These are phyloP conservation scores for Exserohilum rostratum DNA, from an alignment of 2,329 filamentous ascomycete species.

Conservation along the genomic window DNA sequence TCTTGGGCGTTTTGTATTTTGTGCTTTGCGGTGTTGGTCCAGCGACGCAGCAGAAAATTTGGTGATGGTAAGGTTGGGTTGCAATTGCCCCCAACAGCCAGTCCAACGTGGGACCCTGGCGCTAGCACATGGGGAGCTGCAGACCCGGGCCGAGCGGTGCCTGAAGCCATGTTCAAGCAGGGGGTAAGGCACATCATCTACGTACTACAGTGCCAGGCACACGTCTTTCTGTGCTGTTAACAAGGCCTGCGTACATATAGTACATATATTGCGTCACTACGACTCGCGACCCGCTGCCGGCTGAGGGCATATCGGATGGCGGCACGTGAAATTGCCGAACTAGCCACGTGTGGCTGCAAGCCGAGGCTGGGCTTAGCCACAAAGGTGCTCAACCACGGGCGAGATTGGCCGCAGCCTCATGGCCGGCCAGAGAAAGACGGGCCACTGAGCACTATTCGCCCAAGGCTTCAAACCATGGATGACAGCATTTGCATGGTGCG, in stretches of 20 bases:
- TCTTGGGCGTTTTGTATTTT: constrained; percentile 29
- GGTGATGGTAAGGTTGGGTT: constrained; percentile 30
- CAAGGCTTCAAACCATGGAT: background rate
- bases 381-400: constrained; percentile 1
- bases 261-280: background rate
- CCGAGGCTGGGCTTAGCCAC: constrained; percentile 11
- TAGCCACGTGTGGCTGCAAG: constrained; percentile 14
- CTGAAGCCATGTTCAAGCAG: background rate
- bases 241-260: background rate
- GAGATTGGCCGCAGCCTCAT: background rate
- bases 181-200: background rate
- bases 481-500: background rate
- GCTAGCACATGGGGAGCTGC: constrained; percentile 17
- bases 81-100: constrained; percentile 10
- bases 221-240: background rate
- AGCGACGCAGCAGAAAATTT: constrained; percentile 23
- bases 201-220: no score
- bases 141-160: background rate
- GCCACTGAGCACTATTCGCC: background rate
- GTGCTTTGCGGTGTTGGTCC: constrained; percentile 9
- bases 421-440: background rate
- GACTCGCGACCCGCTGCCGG: background rate
- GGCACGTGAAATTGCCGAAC: constrained; percentile 4
- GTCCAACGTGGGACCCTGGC: constrained; percentile 12
- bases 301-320: constrained; percentile 6